Evolutionary conservation across 78 protist genomes (phyloP).

Genomic region (Dictyostelium citrinum): DNA sequence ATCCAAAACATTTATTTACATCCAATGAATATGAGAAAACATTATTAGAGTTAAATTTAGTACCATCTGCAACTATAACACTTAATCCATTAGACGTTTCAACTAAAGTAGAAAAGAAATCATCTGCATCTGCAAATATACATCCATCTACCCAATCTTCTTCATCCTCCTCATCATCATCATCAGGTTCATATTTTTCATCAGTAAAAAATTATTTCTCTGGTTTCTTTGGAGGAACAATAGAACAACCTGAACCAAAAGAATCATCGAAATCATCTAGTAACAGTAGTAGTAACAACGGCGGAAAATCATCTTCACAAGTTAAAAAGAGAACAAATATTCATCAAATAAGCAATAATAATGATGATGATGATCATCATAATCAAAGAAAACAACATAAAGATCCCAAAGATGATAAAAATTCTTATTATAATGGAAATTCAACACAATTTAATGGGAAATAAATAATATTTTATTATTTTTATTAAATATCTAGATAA

Average conservation of each 20-base stretch:
- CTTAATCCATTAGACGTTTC: neutral
- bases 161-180: neutral
- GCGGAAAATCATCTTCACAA: neutral
- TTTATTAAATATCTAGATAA: too few relatives aligned
- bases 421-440: constrained; percentile 47
- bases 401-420: neutral
- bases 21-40: neutral
- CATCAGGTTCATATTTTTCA: neutral
- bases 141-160: neutral
- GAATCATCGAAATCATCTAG: neutral
- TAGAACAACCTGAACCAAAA: neutral
- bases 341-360: neutral
- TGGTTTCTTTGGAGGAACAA: neutral
- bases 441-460: constrained; percentile 49
- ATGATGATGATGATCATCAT: neutral
- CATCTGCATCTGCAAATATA: neutral
- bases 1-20: constrained; percentile 19
- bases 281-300: neutral
- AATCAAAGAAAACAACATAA: neutral
- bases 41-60: neutral
- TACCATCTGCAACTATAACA: constrained; percentile 41
- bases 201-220: constrained; percentile 1
- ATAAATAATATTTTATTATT: neutral
- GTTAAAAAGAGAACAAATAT: constrained; percentile 21
- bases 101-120: neutral